Evolutionary conservation across 2,329 filamentous ascomycete genomes (phyloP), one percentile per base, ranked within the genome.

Genomic region (Diplodia corticola): DNA sequence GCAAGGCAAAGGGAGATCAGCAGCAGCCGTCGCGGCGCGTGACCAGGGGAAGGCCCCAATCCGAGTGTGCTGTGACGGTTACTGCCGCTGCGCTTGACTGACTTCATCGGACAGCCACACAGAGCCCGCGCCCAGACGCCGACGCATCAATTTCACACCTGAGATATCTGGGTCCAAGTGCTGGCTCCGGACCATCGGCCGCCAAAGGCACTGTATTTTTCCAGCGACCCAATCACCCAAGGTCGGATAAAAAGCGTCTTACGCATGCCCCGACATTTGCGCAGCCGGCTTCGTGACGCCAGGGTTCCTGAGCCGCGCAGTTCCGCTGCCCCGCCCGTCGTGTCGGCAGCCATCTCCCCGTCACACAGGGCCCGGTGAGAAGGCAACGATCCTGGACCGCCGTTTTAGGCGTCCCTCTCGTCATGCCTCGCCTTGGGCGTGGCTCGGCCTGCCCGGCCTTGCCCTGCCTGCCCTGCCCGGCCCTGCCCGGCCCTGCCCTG

Each of bases 301-400:
- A 49, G 57, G 57, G 40, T 49, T 48, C 57, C 57, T 49, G 57
- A 61, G 57, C 57, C 57, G 57, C 44, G 44, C 57, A 61, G 17
- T 61, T 61, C 57, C 57, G 57, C 57, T 61, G 44, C 57, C 57
- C 57, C 57, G 48, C 40, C 17, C 20, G 40, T 44, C 1, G n/a
- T 61, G 44, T n/a, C n/a, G n/a, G n/a, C 57, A 46, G 57, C 28
- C 57, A 61, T n/a, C 44, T 30, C 40, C 40, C 40, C 44, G 44
- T 44, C n/a, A n/a, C 28, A 44, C 40, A 35, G 57, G 57, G 40
- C 44, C 55, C 37, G 12, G 55, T 24, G 20, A 49, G 10, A n/a
- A 17, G 10, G 57, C 40, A n/a, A 48, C 20, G 40, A 44, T 44
- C 40, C 17, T 33, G 26, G 40, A 28, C 15, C 24, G 24, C 12